Percentiles rank a stretch among this genome's conserved stretches.
These are phyloP conservation scores for Neurospora pannonica DNA, from an alignment of 495 filamentous ascomycete genomes.

Conservation along the genomic window DNA sequence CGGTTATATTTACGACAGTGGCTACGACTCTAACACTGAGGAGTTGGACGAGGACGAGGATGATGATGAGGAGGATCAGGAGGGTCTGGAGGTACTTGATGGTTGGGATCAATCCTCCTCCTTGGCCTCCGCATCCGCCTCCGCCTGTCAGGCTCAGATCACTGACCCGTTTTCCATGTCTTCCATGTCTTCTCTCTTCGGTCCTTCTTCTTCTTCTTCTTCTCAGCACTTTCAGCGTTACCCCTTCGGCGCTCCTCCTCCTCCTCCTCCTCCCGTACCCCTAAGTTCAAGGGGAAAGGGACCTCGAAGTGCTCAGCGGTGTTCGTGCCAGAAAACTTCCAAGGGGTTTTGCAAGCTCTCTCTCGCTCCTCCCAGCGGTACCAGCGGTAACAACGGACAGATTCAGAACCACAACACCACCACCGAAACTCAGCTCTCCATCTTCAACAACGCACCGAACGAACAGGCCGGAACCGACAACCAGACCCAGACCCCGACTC, in stretches of 20 bases:
- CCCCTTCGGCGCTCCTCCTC: not conserved
- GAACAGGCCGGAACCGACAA: not conserved
- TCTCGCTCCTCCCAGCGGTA: not conserved
- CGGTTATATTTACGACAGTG: not conserved
- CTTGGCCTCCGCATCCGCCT: not conserved
- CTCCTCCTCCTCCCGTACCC: not conserved
- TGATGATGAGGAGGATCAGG: not conserved
- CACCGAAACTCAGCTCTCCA: not conserved
- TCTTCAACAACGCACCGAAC: not conserved
- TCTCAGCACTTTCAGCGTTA: too few species aligned
- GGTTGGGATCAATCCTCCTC: not conserved
- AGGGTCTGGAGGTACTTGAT: not conserved
- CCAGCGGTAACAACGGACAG: not conserved
- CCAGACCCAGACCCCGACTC: not conserved
- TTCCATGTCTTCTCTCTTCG: not conserved
- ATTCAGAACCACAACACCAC: not conserved
- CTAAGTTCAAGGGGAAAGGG: not conserved
- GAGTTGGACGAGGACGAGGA: not conserved
- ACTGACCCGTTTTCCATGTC: not conserved
- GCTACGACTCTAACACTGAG: not conserved
- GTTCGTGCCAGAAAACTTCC: not conserved
- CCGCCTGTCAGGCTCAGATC: not conserved
- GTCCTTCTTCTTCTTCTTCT: not conserved
- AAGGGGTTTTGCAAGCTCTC: not conserved
- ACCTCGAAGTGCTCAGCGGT: not conserved